A percentile compares a stretch with the other conserved stretches of the same genome.
Evolutionary conservation across 2,329 filamentous ascomycete genomes (phyloP).

Genomic region (Cephalotrichum gorgonifer): DNA sequence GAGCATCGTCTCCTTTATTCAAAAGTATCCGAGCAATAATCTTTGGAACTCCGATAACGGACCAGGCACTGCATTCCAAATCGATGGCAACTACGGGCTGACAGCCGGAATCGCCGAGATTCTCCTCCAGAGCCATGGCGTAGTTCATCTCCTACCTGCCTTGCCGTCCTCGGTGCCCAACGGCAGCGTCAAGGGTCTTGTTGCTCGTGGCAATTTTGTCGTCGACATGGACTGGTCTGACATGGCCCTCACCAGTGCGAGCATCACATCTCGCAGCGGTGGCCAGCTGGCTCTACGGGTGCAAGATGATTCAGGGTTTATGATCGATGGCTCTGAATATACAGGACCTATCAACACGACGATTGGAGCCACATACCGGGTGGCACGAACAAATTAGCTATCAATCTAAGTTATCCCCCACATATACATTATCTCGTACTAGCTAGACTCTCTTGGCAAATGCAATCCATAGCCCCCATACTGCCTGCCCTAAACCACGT

Average conservation of each 20-base stretch:
- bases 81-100: conserved; percentile 39
- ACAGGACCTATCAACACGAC: conserved; percentile 8
- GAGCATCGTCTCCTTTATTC: not conserved
- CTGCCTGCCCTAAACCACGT: too few species aligned
- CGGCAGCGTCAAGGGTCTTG: conserved; percentile 12
- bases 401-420: too few species aligned
- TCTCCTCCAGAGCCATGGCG: conserved; percentile 26
- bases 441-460: too few species aligned
- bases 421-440: too few species aligned
- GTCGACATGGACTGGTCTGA: conserved; percentile 12
- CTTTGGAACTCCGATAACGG: conserved; percentile 24
- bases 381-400: too few species aligned
- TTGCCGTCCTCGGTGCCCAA: conserved; percentile 12
- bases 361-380: conserved; percentile 3
- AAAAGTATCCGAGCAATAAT: conserved; percentile 12
- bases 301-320: conserved; percentile 8
- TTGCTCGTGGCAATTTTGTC: conserved; percentile 12
- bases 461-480: too few species aligned
- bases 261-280: conserved; percentile 12
- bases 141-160: conserved; percentile 16
- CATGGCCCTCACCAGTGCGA: conserved; percentile 11
- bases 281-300: conserved; percentile 11
- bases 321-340: conserved; percentile 11
- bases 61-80: conserved; percentile 25
- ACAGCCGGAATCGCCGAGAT: conserved; percentile 32